Evolutionary conservation across 352 stramenopile genomes (phyloP).

Genomic region (Detonula confervacea): DNA sequence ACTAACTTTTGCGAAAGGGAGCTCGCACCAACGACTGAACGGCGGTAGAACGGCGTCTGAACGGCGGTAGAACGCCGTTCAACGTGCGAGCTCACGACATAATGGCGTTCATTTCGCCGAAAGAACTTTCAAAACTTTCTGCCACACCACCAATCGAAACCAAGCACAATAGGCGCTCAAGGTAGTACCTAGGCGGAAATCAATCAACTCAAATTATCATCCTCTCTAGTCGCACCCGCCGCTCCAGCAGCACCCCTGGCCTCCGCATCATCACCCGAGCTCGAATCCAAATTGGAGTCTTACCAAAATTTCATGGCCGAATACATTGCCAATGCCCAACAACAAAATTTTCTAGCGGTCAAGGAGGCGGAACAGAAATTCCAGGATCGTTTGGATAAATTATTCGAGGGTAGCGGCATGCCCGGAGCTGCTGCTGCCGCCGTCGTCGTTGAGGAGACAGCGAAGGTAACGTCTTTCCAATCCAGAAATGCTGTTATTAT

Average conservation of each 20-base stretch:
- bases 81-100: no score
- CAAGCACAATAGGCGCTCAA: slow-evolving; percentile 50
- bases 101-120: no score
- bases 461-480: no score
- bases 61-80: no score
- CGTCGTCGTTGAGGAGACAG: not conserved
- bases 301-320: slow-evolving; percentile 80
- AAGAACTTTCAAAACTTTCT: no score
- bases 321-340: slow-evolving; percentile 76
- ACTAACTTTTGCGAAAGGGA: no score
- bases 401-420: slow-evolving; percentile 12
- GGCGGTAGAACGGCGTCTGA: no score
- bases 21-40: no score
- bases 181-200: slow-evolving; percentile 53
- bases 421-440: not conserved
- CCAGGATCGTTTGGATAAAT: slow-evolving; percentile 45
- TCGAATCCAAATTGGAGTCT: slow-evolving; percentile 56
- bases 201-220: slow-evolving; percentile 29
- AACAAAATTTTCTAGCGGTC: slow-evolving; percentile 69
- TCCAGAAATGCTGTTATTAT: slow-evolving; percentile 40
- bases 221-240: not conserved
- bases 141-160: no score
- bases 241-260: not conserved
- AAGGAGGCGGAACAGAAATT: slow-evolving; percentile 64
- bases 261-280: slow-evolving; percentile 6